Evolutionary conservation across 1,284 basidiomycete genomes (phyloP).

Genomic region (Puccinia polysora): DNA sequence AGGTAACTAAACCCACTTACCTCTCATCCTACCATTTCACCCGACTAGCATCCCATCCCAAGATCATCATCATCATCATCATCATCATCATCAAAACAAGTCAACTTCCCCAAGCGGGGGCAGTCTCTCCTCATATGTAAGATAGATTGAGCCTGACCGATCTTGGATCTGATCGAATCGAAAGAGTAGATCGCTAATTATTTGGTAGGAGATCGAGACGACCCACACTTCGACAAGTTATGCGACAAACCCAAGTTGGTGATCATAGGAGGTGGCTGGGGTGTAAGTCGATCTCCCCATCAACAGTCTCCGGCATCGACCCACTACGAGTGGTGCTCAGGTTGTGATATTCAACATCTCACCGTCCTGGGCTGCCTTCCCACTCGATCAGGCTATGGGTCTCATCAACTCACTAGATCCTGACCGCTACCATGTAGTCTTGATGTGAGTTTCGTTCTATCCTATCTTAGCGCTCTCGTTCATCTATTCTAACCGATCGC

Average conservation of each 20-base stretch:
- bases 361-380: background rate
- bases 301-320: background rate
- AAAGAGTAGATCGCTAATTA: constrained; percentile 18
- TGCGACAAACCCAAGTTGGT: constrained; percentile 74
- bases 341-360: too few species aligned
- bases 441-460: background rate
- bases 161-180: too few species aligned
- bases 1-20: background rate
- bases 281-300: constrained; percentile 61
- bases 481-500: background rate
- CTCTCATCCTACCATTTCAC: background rate
- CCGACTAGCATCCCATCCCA: background rate
- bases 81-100: too few species aligned
- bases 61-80: background rate
- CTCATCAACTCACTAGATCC: background rate
- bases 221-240: constrained; percentile 63
- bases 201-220: constrained; percentile 56
- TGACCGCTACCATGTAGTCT: constrained; percentile 9
- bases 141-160: constrained; percentile 57
- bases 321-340: too few species aligned
- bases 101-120: too few species aligned
- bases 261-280: constrained; percentile 90
- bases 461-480: background rate
- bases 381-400: constrained; percentile 64
- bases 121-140: constrained; percentile 59